Percentiles rank a stretch among this genome's conserved stretches.
phyloP scores from a whole-genome alignment of 495 filamentous ascomycete species.

The Pyrenula aspistea region DNA sequence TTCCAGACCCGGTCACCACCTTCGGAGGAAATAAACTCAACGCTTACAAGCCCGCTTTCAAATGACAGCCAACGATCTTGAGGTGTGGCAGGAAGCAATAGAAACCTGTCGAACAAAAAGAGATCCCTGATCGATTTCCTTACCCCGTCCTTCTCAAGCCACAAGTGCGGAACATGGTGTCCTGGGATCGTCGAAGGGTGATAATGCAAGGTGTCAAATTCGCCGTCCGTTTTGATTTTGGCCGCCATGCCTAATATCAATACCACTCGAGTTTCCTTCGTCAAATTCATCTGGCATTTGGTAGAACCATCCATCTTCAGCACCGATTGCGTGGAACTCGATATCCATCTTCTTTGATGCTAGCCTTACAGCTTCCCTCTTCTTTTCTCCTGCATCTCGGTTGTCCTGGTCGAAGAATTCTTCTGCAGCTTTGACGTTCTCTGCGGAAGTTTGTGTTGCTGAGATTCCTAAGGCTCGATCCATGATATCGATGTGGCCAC shows the following conservation, averaged over 20 bases:
- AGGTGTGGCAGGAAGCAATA: too few species aligned
- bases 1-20: too few species aligned
- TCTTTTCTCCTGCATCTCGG: too few species aligned
- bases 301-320: constrained; percentile 7
- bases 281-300: constrained; percentile 1
- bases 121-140: too few species aligned
- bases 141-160: too few species aligned
- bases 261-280: background rate
- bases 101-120: too few species aligned
- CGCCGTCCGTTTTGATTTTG: constrained; percentile 1
- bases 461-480: constrained; percentile 4
- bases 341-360: constrained; percentile 2
- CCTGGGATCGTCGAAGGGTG: constrained; percentile 6
- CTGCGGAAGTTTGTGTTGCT: background rate
- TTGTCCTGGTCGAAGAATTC: background rate
- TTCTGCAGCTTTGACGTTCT: constrained; percentile 2
- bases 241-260: constrained; percentile 1
- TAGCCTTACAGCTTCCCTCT: background rate
- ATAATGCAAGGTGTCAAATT: constrained; percentile 1
- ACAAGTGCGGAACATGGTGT: too few species aligned
- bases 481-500: constrained; percentile 1
- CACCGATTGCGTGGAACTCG: constrained; percentile 4
- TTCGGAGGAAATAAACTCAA: too few species aligned
- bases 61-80: too few species aligned
- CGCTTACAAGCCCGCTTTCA: too few species aligned